phyloP scores from a whole-genome alignment of 805 yeast genomes.

The Candida sakaeoensis region DNA sequence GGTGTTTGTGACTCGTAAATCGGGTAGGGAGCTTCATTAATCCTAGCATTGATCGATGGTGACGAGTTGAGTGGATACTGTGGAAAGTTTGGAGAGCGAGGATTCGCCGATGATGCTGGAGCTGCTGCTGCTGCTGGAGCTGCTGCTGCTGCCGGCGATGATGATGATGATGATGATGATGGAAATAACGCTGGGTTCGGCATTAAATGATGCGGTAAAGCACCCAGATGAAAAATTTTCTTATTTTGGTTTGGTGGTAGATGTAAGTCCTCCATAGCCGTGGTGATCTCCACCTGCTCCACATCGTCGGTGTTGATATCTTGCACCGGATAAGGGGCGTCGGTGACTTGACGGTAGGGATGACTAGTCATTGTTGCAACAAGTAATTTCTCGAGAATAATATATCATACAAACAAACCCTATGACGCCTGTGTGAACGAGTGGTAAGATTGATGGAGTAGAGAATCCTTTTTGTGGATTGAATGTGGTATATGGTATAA shows the following conservation, averaged over 20 bases:
- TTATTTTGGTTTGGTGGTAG: constrained; percentile 9
- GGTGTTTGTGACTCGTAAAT: constrained; percentile 21
- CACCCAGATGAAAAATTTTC: neutral
- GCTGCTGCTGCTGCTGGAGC: neutral
- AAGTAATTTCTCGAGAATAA: too few species aligned
- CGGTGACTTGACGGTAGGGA: constrained; percentile 11
- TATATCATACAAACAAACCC: constrained; percentile 1
- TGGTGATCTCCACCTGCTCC: constrained; percentile 1
- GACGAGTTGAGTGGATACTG: constrained; percentile 1
- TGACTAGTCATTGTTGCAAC: constrained; percentile 7
- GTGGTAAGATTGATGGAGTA: neutral
- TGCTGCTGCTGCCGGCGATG: too few species aligned
- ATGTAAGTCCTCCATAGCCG: constrained; percentile 10
- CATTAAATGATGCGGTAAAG: constrained; percentile 7
- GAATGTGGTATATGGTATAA: neutral
- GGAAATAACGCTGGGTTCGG: neutral
- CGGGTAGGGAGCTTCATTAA: constrained; percentile 15
- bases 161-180: neutral
- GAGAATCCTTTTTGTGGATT: neutral
- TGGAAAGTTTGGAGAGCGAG: constrained; percentile 1
- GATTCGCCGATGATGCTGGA: neutral
- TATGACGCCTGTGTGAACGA: neutral
- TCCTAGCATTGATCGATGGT: constrained; percentile 5
- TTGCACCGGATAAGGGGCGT: constrained; percentile 18
- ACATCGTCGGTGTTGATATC: constrained; percentile 1